phyloP scores from a whole-genome alignment of 73 alveolate genomes.

The Paraurostyla sp. region DNA sequence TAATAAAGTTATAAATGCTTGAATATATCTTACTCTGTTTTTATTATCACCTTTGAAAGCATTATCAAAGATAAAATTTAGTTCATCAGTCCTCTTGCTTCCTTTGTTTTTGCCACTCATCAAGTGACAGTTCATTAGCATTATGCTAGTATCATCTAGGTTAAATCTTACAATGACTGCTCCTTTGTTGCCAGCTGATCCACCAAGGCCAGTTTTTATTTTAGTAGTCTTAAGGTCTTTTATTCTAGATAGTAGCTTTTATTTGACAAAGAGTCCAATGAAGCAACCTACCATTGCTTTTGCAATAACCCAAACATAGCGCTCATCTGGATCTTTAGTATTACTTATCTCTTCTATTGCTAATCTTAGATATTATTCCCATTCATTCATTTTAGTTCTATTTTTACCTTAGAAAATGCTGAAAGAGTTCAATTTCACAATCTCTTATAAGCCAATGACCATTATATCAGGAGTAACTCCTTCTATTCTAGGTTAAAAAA shows the following conservation, averaged over 20 bases:
- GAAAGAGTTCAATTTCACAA: slow-evolving; percentile 73
- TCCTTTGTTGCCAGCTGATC: slow-evolving; percentile 95
- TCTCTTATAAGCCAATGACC: slow-evolving; percentile 84
- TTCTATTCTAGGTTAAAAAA: neutral
- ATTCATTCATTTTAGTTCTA: slow-evolving; percentile 20
- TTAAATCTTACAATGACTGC: slow-evolving; percentile 88
- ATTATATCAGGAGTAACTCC: slow-evolving; percentile 80
- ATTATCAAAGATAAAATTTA: slow-evolving; percentile 64
- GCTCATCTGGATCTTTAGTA: slow-evolving; percentile 27
- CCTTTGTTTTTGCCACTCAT: slow-evolving; percentile 80
- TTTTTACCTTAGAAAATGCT: slow-evolving; percentile 23
- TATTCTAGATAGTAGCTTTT: neutral
- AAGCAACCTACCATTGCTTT: slow-evolving; percentile 64
- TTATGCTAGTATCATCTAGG: slow-evolving; percentile 79
- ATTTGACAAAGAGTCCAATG: slow-evolving; percentile 62
- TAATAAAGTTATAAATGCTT: neutral
- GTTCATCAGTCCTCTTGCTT: slow-evolving; percentile 75
- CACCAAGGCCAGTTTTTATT: slow-evolving; percentile 92
- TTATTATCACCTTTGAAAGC: slow-evolving; percentile 69
- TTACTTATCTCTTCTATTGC: slow-evolving; percentile 6
- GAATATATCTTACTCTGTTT: neutral
- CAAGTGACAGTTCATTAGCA: slow-evolving; percentile 88
- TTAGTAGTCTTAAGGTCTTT: slow-evolving; percentile 36
- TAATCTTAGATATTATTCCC: slow-evolving; percentile 27
- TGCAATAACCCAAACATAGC: slow-evolving; percentile 28